Base-by-base conservation (phyloP, 2,329 filamentous ascomycete species). In the Aspergillus sp. region DNA sequence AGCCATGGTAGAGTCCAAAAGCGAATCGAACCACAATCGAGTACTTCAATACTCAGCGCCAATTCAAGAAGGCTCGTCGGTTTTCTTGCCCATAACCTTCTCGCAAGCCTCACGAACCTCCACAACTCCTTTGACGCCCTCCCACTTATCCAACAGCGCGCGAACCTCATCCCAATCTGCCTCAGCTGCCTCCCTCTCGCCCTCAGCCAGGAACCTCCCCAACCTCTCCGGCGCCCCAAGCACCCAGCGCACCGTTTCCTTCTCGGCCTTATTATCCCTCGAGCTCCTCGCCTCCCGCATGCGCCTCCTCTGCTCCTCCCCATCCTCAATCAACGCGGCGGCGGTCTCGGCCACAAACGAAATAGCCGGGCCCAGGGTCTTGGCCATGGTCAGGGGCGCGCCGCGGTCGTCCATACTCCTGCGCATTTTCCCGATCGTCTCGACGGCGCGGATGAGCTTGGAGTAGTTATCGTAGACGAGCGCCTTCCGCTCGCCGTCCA, bases 401-500 rank as follows among this genome's bases (percentile, higher is more conserved):
- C 60, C 53, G 3, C 60, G 52, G 30, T 64, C 61, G 42, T 67
- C 64, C 58, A 69, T 67, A 36, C 63, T 67, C 36, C 48, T 51
- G 19, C 65, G 54, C 65, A 69, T 68, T 64, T 84, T 86, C 30
- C 83, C 75, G 51, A 98, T 98, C 3, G 89, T 96, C 60, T 94
- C 89, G 8, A 93, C 95, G 1, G 91, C 91, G n/a, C 81, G 76
- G 45, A 98, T 95, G 45, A 98, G 65, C 63, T 96, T 96, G 47
- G 82, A 91, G 60, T 96, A 98, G 56, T 98, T 98, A 58, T 98
- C 89, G 58, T 98, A 98, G 4, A 98, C 91, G 40, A 98, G 65
- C 2, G 89, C 88, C 64, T 98, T 98, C 60, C 91, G 82, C 69
- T 98, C 91, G 15, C 89, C 89, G 52, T 96, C 91, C 12, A 98